phyloP scores from a whole-genome alignment of 2,329 filamentous ascomycete species.

The Verticillium klebahnii region DNA sequence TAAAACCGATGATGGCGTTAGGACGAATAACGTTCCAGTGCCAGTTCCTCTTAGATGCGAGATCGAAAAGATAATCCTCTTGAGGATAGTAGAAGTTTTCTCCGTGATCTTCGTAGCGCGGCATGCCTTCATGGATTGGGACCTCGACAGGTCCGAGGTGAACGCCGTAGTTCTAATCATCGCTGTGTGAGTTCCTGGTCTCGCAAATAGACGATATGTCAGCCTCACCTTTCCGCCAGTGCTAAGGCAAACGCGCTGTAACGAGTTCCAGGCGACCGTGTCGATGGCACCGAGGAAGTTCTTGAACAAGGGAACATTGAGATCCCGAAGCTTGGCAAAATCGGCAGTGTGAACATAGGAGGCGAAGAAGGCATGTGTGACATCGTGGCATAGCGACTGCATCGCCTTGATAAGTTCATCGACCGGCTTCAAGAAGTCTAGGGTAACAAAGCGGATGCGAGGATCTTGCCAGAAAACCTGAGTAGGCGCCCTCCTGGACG shows the following conservation, averaged over 20 bases:
- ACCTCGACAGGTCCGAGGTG: conserved; percentile 38
- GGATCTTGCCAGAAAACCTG: conserved; percentile 9
- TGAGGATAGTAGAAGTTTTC: conserved; percentile 44
- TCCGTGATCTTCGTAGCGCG: conserved; percentile 29
- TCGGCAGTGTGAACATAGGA: conserved; percentile 10
- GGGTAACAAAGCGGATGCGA: conserved; percentile 6
- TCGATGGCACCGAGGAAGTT: conserved; percentile 10
- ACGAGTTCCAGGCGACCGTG: conserved; percentile 1
- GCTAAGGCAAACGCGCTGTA: conserved; percentile 8
- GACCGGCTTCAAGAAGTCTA: conserved; percentile 10
- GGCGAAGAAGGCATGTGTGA: conserved; percentile 12
- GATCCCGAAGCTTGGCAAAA: conserved; percentile 6
- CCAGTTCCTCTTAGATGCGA: conserved; percentile 14
- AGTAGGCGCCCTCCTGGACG: conserved; percentile 6
- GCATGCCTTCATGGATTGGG: conserved; percentile 36
- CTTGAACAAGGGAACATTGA: conserved; percentile 8
- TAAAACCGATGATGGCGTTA: conserved; percentile 21
- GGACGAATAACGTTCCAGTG: conserved; percentile 22
- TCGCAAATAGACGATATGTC: not conserved
- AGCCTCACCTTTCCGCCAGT: conserved; percentile 10
- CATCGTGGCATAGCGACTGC: conserved; percentile 3
- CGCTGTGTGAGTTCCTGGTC: conserved; percentile 17
- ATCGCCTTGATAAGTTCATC: conserved; percentile 8
- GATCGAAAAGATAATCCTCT: conserved; percentile 29
- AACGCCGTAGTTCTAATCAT: conserved; percentile 41